Percentiles rank a stretch among this genome's conserved stretches.
phyloP scores from a whole-genome alignment of 2,329 filamentous ascomycete genomes.

The Fusarium subtropicale region DNA sequence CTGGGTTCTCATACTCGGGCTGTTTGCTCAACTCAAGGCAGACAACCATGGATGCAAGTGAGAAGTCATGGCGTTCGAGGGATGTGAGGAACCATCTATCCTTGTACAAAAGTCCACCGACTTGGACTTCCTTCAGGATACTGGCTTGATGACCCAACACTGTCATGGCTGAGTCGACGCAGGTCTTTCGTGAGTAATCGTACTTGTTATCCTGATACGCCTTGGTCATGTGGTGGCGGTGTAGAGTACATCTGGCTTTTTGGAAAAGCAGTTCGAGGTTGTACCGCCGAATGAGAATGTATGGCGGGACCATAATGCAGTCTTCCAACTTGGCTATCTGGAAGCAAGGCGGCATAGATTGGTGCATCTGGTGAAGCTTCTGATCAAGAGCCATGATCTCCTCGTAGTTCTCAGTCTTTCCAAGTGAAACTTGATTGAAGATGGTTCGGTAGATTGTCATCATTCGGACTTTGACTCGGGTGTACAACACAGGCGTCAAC shows the following conservation, averaged over 20 bases:
- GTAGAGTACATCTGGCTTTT: slow-evolving; percentile 30
- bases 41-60: slow-evolving; percentile 34
- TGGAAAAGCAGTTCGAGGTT: slow-evolving; percentile 34
- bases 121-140: slow-evolving; percentile 35
- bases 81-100: slow-evolving; percentile 38
- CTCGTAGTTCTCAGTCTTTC: slow-evolving; percentile 20
- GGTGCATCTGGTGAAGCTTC: slow-evolving; percentile 15
- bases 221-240: slow-evolving; percentile 35
- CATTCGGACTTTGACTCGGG: slow-evolving; percentile 23
- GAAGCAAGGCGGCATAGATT: slow-evolving; percentile 24
- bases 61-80: slow-evolving; percentile 32
- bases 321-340: slow-evolving; percentile 28
- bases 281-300: slow-evolving; percentile 32
- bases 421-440: slow-evolving; percentile 37
- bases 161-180: slow-evolving; percentile 33
- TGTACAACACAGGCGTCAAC: slow-evolving; percentile 22
- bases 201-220: slow-evolving; percentile 29
- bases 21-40: slow-evolving; percentile 31
- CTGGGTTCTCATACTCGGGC: not conserved
- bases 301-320: slow-evolving; percentile 22
- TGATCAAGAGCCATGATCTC: slow-evolving; percentile 36
- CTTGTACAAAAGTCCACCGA: slow-evolving; percentile 15
- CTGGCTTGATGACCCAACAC: slow-evolving; percentile 17
- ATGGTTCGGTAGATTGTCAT: slow-evolving; percentile 32
- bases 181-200: slow-evolving; percentile 24